Percentiles rank a stretch among this genome's conserved stretches.
Evolutionary conservation across 2,329 filamentous ascomycete species (phyloP).

Genomic region (Lasiodiplodia sp.): DNA sequence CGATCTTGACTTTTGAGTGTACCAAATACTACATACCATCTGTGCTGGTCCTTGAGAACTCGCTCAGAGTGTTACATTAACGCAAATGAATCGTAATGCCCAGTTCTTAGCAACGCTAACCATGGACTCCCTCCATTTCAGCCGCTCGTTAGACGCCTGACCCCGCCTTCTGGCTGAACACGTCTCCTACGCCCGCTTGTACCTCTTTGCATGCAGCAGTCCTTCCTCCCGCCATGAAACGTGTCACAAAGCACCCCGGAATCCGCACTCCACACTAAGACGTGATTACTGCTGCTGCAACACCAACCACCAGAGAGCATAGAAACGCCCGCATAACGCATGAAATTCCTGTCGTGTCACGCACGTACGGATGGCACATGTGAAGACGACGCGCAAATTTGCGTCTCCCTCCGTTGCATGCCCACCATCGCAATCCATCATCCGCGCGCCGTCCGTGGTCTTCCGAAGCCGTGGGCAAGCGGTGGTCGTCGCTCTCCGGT

Average conservation of each 20-base stretch:
- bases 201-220: neutral
- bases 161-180: neutral
- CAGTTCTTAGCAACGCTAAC: neutral
- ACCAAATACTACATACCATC: neutral
- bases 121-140: neutral
- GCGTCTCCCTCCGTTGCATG: neutral
- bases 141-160: neutral
- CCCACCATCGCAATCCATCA: conserved; percentile 14
- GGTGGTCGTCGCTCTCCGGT: neutral
- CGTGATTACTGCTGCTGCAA: neutral
- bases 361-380: neutral
- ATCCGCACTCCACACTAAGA: conserved; percentile 3
- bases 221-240: neutral
- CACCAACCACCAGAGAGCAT: neutral
- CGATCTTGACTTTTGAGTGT: neutral
- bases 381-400: neutral
- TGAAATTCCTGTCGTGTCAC: neutral
- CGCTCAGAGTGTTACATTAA: neutral
- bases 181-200: neutral
- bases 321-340: neutral
- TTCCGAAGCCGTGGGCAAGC: neutral
- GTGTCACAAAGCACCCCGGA: neutral
- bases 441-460: conserved; percentile 6
- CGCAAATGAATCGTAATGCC: neutral
- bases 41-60: neutral